Base-by-base conservation (phyloP, 768 basidiomycete species). In the Leccinum boreale region DNA sequence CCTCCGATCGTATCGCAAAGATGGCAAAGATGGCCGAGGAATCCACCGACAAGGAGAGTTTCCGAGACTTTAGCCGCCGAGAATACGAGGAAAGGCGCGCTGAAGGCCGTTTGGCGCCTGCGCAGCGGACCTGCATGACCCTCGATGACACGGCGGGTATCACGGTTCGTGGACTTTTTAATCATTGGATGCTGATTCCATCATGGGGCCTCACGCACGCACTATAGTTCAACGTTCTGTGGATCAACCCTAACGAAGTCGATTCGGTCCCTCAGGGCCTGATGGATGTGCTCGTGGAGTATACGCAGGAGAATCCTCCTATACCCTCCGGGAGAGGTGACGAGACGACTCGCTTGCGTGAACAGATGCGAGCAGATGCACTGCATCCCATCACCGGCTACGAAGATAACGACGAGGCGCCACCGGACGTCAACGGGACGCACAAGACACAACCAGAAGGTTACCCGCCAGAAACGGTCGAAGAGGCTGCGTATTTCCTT, bases 81-180 rank as follows among this genome's bases (percentile, higher is more conserved):
- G 90, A 89, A 59, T 93, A 89, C 66, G 85, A 89, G 66, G 87
- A 89, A 57, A 79, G 85, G 52, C 84, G 85, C 5, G 90, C 89
- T 17, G 87, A 89, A 65, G 84, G 81, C 6, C 80, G 85, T 64
- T 79, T 94, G 44, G 76, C 77, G 70, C 82, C 84, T 36, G 87
- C 90, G 21, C 89, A 87, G 69, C 82, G 79, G 45, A 94, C 92
- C 11, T 92, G 92, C 64, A 66, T 72, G 48, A 84, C 82, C 23
- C 76, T 94, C 15, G 92, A 94, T 71, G 91, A 91, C 69, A 81
- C 83, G 66, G 78, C 80, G 11, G 89, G 85, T 46, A 84, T 84
- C 64, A 71, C 81, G 62, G 86, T 73, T 35, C 52, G 64, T 59
- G 51, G 42, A 19, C 8, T n/a, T 17, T 35, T 33, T 24, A 46